Percentiles rank a stretch among this genome's conserved stretches.
Conservation (phyloP, 2,329 filamentous ascomycete species). For the Amauroascus niger region DNA sequence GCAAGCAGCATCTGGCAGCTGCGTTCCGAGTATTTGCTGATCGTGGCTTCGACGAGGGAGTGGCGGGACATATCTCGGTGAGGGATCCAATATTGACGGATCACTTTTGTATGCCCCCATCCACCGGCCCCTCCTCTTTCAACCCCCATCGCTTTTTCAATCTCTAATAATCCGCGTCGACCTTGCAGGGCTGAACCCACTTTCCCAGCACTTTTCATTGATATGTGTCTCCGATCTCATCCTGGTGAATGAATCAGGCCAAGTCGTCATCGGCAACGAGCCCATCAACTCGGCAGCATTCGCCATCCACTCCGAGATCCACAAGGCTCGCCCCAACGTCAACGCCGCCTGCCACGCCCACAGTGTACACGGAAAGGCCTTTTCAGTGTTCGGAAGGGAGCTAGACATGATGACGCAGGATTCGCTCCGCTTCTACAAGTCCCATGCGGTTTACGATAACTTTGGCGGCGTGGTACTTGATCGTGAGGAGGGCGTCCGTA, state of each 20-base stretch:
- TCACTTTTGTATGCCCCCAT: background rate
- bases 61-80: slow-evolving; percentile 15
- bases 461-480: slow-evolving; percentile 36
- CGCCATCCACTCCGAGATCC: slow-evolving; percentile 42
- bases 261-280: slow-evolving; percentile 35
- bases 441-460: background rate
- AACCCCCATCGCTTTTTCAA: background rate
- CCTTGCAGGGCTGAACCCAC: slow-evolving; percentile 34
- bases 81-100: background rate
- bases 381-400: slow-evolving; percentile 31
- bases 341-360: slow-evolving; percentile 40
- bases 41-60: slow-evolving; percentile 18
- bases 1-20: slow-evolving; percentile 14
- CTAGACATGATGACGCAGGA: slow-evolving; percentile 39
- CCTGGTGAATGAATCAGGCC: slow-evolving; percentile 35
- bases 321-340: slow-evolving; percentile 38
- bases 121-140: no score
- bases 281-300: slow-evolving; percentile 40
- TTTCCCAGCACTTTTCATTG: slow-evolving; percentile 35
- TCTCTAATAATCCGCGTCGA: slow-evolving; percentile 15
- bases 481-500: slow-evolving; percentile 37
- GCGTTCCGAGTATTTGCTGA: slow-evolving; percentile 21
- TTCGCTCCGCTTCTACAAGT: background rate
- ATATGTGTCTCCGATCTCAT: slow-evolving; percentile 42
- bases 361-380: slow-evolving; percentile 38